phyloP scores from a whole-genome alignment of 192 early-diverging fungal species.

The Podila horticola region DNA sequence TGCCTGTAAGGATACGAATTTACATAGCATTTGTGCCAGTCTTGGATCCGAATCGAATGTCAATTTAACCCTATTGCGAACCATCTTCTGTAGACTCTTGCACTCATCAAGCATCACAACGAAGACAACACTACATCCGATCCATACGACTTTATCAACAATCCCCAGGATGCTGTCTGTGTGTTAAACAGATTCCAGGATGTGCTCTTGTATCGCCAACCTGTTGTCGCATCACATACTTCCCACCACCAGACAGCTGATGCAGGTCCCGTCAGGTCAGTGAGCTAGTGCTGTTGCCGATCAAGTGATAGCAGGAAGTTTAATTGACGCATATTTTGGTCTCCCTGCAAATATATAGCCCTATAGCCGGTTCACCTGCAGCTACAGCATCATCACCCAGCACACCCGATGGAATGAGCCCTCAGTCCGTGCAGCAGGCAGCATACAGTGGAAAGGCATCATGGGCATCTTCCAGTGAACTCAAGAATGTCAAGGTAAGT shows the following conservation, averaged over 20 bases:
- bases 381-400: neutral
- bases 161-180: conserved; percentile 62
- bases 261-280: conserved; percentile 13
- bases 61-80: conserved; percentile 9
- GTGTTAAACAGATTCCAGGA: conserved; percentile 69
- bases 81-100: neutral
- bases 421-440: conserved; percentile 60
- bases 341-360: neutral
- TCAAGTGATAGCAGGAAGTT: neutral
- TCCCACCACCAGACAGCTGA: neutral
- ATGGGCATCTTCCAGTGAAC: conserved; percentile 61
- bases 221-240: conserved; percentile 12
- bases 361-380: conserved; percentile 17
- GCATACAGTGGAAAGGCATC: conserved; percentile 80
- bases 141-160: conserved; percentile 66
- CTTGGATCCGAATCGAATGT: conserved; percentile 37
- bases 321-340: neutral
- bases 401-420: conserved; percentile 68
- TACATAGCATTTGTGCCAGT: neutral
- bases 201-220: conserved; percentile 71
- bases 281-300: neutral
- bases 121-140: conserved; percentile 55
- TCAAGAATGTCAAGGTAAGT: conserved; percentile 52
- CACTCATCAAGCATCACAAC: conserved; percentile 54
- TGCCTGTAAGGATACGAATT: conserved; percentile 65